These are phyloP conservation scores for Cryptosporidium sp. DNA, from an alignment of 169 alveolate genomes.

Conservation along the genomic window DNA sequence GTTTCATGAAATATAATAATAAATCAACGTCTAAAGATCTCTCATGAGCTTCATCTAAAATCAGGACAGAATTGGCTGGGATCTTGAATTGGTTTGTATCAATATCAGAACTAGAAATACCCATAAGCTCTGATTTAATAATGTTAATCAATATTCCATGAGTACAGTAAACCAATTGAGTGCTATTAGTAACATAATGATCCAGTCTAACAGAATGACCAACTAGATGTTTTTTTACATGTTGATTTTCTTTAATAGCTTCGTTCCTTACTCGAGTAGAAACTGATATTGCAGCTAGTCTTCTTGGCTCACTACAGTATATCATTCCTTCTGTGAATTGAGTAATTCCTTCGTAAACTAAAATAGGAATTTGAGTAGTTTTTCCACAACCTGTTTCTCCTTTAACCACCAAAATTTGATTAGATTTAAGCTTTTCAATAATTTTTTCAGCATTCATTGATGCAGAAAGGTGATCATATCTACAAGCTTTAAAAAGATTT, in stretches of 20 bases:
- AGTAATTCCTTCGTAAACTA: slow-evolving; percentile 63
- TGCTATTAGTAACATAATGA: slow-evolving; percentile 21
- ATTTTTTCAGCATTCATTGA: slow-evolving; percentile 48
- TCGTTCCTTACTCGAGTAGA: slow-evolving; percentile 48
- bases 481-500: background rate
- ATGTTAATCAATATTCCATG: slow-evolving; percentile 74
- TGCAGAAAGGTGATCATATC: slow-evolving; percentile 49
- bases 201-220: slow-evolving; percentile 75
- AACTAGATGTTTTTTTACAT: slow-evolving; percentile 17
- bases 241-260: background rate
- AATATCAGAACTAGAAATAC: background rate
- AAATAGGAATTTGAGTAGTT: slow-evolving; percentile 88
- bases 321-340: slow-evolving; percentile 55
- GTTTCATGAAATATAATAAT: slow-evolving; percentile 72
- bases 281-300: slow-evolving; percentile 71
- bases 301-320: slow-evolving; percentile 70
- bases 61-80: slow-evolving; percentile 59
- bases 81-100: slow-evolving; percentile 13
- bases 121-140: slow-evolving; percentile 43
- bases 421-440: slow-evolving; percentile 5
- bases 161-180: slow-evolving; percentile 75
- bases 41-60: slow-evolving; percentile 82
- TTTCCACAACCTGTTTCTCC: slow-evolving; percentile 95
- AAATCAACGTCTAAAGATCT: slow-evolving; percentile 78
- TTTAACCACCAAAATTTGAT: slow-evolving; percentile 34